phyloP scores from a whole-genome alignment of 179 eudicot genomes.

The Beta corolliflora region DNA sequence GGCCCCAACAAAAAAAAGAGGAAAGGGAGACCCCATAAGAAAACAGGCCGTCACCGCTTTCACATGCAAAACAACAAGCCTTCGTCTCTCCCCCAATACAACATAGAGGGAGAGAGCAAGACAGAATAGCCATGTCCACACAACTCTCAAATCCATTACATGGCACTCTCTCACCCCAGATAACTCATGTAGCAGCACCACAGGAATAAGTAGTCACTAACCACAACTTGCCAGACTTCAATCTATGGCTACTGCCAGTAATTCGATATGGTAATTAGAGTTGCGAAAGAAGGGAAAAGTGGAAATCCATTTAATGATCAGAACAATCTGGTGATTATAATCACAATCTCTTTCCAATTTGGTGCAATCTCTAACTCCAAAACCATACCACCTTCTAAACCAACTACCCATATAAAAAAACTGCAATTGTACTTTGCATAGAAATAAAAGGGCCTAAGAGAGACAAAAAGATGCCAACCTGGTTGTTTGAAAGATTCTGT shows the following conservation, averaged over 20 bases:
- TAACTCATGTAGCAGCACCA: neutral
- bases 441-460: neutral
- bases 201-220: neutral
- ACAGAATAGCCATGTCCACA: neutral
- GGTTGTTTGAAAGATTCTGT: constrained; percentile 73
- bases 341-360: neutral
- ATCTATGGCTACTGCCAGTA: neutral
- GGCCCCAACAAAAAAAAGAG: no score
- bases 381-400: neutral
- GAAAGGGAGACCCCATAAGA: neutral
- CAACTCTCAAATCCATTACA: neutral
- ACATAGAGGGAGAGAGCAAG: neutral
- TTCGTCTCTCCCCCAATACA: neutral
- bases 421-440: no score
- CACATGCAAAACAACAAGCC: neutral
- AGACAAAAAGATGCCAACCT: constrained; percentile 47
- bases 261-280: no score
- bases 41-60: neutral
- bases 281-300: no score
- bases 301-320: no score
- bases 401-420: neutral
- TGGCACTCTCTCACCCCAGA: no score
- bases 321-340: no score
- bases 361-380: neutral
- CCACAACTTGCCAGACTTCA: neutral